Evolutionary conservation across 2,329 filamentous ascomycete genomes (phyloP), one percentile per base, ranked within the genome.

Genomic region (Pyricularia grisea): DNA sequence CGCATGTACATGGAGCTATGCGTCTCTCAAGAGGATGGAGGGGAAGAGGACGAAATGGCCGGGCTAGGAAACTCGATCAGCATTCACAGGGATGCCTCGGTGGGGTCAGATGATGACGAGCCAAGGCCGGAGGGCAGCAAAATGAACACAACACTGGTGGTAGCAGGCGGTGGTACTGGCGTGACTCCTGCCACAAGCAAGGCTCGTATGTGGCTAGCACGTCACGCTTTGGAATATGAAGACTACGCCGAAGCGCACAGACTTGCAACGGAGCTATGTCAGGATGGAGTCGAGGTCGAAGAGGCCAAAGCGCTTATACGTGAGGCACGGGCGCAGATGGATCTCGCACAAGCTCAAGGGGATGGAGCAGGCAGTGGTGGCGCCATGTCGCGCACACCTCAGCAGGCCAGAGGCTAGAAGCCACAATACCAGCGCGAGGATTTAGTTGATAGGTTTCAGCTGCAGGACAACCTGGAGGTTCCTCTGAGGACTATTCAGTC

Each of bases 1-100:
- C 92, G 92, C 36, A 88, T 90, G 0, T 99, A 97, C 78, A 98
- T 99, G 95, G 94, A 98, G 78, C 86, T 98, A 70, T 96, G 93
- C 58, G 85, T 99, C 20, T 92, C 93, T 20, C 95, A 98, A 76
- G 95, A 99, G 77, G 92, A 94, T 65, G 94, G 93, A 0, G 66
- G 42, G 20, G 65, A 66, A 27, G 28, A 33, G n/a, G 78, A 76
- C 61, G 76, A 76, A 67, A 76, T 78, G 65, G 72, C 76, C 68
- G 74, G 74, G 70, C 75, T 81, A n/a, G 79, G 77, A 20, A 85
- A 86, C 30, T 84, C 82, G 5, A 82, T 86, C 67, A 79, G 82
- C 66, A 83, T 87, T 69, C 86, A 87, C 73, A 83, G 83, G 70
- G 86, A 88, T 74, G 61, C 64, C 7, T 66, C 68, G 1, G 77